Evolutionary conservation across 306 rosid species (phyloP), one percentile per base, ranked within the genome.

Genomic region (Trifolium pratense): DNA sequence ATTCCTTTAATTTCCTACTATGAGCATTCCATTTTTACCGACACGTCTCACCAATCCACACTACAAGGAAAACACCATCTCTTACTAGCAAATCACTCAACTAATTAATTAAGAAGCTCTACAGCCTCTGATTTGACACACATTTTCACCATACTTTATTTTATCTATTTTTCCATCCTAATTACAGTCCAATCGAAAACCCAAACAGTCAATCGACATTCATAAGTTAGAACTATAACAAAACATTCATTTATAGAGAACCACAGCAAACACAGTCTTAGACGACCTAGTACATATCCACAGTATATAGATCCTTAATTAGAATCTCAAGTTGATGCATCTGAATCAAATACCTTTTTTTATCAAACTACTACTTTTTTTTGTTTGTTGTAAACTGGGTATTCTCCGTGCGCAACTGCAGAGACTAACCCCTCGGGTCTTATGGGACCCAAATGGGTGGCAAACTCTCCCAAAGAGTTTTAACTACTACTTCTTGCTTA

Each of bases 161-260:
- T 73, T 14, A 16, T 5, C 52, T 15, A n/a, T 2, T 56, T 17
- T 57, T 23, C 51, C 56, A 34, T 61, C 42, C 21, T 5, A 46
- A 69, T 64, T 25, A 53, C 36, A 43, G 37, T 58, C 15, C 43
- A 52, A 69, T 36, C 21, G 43, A 43, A 63, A 60, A 58, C 20
- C 79, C 26, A 64, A 45, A 13, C 61, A 49, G 14, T 58, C n/a
- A 64, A 39, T 9, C 66, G 32, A 14, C 60, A 74, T 18, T 63
- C 66, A 31, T 42, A 36, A 31, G 13, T 17, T 48, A 61, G 51
- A 40, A 3, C 15, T 36, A 31, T 21, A 0, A 51, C 13, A 25
- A 26, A 46, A 59, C 31, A 57, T 31, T 52, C 31, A 59, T 58
- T 76, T 73, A 36, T 14, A 52, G 25, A 67, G 23, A 59, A 36